phyloP scores from a whole-genome alignment of 164 flowering plant species.

The Amborella trichopoda region DNA sequence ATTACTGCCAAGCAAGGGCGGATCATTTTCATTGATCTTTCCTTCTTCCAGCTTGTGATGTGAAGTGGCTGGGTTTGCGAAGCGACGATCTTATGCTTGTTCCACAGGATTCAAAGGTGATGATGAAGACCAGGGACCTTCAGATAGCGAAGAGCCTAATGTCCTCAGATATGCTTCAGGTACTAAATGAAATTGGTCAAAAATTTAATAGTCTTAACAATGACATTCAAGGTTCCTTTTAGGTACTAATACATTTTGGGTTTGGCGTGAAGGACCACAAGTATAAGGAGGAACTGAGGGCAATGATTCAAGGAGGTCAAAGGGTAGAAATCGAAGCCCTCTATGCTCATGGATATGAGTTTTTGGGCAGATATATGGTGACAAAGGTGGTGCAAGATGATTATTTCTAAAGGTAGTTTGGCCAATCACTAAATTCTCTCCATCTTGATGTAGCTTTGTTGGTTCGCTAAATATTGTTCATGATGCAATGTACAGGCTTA shows the following conservation, averaged over 20 bases:
- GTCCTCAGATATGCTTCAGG: conserved; percentile 66
- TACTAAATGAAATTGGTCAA: conserved; percentile 5
- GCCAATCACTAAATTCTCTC: too few species aligned
- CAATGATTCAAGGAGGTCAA: conserved; percentile 53
- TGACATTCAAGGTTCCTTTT: not conserved
- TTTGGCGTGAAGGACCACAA: conserved; percentile 31
- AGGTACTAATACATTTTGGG: not conserved
- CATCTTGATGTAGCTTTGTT: too few species aligned
- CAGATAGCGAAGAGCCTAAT: conserved; percentile 86
- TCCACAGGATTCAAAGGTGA: conserved; percentile 50
- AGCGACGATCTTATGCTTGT: conserved; percentile 64
- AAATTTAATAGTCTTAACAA: not conserved
- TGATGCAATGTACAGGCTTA: too few species aligned
- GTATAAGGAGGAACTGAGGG: conserved; percentile 52
- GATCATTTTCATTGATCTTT: too few species aligned
- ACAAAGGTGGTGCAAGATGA: conserved; percentile 63
- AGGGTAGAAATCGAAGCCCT: conserved; percentile 91
- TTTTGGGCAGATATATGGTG: conserved; percentile 56
- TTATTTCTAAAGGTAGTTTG: conserved; percentile 36
- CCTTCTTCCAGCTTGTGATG: conserved; percentile 68
- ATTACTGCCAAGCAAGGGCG: not conserved
- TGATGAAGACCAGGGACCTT: conserved; percentile 60
- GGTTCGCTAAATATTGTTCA: too few species aligned
- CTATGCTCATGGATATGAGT: conserved; percentile 68
- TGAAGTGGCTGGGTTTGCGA: conserved; percentile 83